These are phyloP conservation scores for Neoascochyta sp. DNA, from an alignment of 2,329 filamentous ascomycete genomes.

Conservation along the genomic window DNA sequence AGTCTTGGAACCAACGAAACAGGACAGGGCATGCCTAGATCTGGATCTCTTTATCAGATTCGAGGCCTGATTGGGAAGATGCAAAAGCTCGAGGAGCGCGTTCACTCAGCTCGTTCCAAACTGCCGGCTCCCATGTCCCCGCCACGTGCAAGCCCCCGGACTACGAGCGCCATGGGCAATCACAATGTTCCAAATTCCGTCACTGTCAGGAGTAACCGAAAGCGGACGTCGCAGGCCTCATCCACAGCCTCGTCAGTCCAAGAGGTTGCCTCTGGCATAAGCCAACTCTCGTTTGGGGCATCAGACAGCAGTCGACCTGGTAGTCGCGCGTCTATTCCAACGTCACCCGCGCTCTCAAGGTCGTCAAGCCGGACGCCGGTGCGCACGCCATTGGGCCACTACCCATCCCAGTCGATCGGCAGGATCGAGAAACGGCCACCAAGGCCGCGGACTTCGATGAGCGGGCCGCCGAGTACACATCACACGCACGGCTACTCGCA, in stretches of 20 bases:
- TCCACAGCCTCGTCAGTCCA: conserved; percentile 35
- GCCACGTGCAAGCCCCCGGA: conserved; percentile 73
- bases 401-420: conserved; percentile 47
- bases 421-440: conserved; percentile 38
- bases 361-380: conserved; percentile 32
- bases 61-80: conserved; percentile 92
- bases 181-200: conserved; percentile 51
- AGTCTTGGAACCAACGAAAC: conserved; percentile 48
- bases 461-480: conserved; percentile 53
- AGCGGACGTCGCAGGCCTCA: conserved; percentile 59
- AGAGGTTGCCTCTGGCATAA: conserved; percentile 31
- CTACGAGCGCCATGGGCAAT: conserved; percentile 48
- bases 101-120: conserved; percentile 87
- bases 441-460: conserved; percentile 68
- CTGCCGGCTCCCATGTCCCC: conserved; percentile 81
- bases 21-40: conserved; percentile 51
- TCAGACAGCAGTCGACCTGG: conserved; percentile 59
- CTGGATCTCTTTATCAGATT: conserved; percentile 83
- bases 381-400: conserved; percentile 61
- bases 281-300: conserved; percentile 51
- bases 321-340: conserved; percentile 57
- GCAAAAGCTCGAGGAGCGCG: conserved; percentile 90
- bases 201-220: conserved; percentile 62
- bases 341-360: conserved; percentile 10
- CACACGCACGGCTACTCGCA: conserved; percentile 33